Evolutionary conservation across 176 grass and related monocot species (phyloP).

Genomic region (Leersia perrieri): DNA sequence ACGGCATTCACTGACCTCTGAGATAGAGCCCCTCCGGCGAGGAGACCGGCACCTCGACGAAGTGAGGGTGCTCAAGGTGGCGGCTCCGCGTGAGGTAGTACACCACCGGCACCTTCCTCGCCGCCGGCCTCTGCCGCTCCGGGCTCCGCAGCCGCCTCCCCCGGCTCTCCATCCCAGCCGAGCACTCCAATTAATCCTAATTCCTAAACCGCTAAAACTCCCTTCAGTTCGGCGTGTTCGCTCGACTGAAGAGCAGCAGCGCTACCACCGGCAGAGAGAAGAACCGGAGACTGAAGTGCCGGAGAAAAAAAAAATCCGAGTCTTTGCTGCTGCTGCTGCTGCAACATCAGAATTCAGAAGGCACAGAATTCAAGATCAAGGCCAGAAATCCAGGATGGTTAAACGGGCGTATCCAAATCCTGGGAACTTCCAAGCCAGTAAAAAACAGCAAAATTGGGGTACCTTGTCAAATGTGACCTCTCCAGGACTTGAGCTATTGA

Average conservation of each 20-base stretch:
- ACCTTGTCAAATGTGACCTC: slow-evolving; percentile 25
- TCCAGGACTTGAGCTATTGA: not conserved
- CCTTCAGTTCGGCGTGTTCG: not conserved
- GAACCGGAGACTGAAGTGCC: not conserved
- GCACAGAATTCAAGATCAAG: slow-evolving; percentile 42
- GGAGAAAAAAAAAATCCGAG: not conserved
- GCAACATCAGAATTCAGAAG: slow-evolving; percentile 2
- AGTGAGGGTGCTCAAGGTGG: slow-evolving; percentile 97
- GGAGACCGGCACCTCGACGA: slow-evolving; percentile 80
- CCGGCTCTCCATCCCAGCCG: slow-evolving; percentile 29
- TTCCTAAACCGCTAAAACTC: not conserved
- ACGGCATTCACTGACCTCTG: slow-evolving; percentile 50
- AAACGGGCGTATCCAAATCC: slow-evolving; percentile 20
- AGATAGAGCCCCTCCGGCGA: slow-evolving; percentile 70
- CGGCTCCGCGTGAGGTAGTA: slow-evolving; percentile 98
- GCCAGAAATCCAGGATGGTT: not conserved
- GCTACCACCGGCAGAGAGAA: slow-evolving; percentile 9
- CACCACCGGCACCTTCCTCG: slow-evolving; percentile 73
- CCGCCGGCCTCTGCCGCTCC: slow-evolving; percentile 30
- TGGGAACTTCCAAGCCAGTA: not conserved
- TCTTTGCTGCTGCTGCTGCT: not conserved
- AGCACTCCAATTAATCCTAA: not conserved
- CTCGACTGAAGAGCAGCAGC: slow-evolving; percentile 13
- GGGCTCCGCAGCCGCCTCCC: slow-evolving; percentile 45
- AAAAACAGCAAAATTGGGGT: not conserved